Percentiles rank a stretch among this genome's conserved stretches.
phyloP scores from a whole-genome alignment of 805 yeast species.

The Candida silvicultrix region DNA sequence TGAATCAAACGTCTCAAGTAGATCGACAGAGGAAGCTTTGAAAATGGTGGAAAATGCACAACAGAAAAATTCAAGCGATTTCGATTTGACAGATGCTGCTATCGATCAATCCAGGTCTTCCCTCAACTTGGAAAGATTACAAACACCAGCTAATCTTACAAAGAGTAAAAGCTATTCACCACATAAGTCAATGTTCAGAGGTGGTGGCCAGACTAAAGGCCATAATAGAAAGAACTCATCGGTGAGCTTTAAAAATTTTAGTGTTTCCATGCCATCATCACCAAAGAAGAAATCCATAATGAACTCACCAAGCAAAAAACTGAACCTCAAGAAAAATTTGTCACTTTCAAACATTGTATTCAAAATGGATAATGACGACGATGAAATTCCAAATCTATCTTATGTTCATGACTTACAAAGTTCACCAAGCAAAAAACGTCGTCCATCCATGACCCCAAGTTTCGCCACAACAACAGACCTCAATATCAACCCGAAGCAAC shows the following conservation, averaged over 20 bases:
- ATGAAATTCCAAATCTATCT: conserved; percentile 12
- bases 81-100: conserved; percentile 4
- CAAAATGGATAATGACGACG: conserved; percentile 11
- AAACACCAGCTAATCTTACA: conserved; percentile 1
- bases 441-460: conserved; percentile 7
- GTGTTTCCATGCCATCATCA: conserved; percentile 15
- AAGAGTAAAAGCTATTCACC: conserved; percentile 17
- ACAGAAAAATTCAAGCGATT: conserved; percentile 1
- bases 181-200: conserved; percentile 18
- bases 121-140: conserved; percentile 10
- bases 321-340: conserved; percentile 15
- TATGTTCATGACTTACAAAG: conserved; percentile 22
- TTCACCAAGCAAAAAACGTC: conserved; percentile 12
- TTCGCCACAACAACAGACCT: neutral
- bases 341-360: conserved; percentile 20
- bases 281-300: conserved; percentile 12
- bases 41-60: conserved; percentile 14
- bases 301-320: conserved; percentile 9
- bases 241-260: conserved; percentile 4
- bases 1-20: conserved; percentile 7
- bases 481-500: neutral
- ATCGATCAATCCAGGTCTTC: conserved; percentile 15
- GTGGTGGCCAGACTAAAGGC: conserved; percentile 10
- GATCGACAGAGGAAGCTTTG: conserved; percentile 17
- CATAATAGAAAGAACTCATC: conserved; percentile 5